A percentile compares a stretch with the other conserved stretches of the same genome.
These are phyloP conservation scores for Rhodotorula paludigena DNA, from an alignment of 768 basidiomycete genomes.

Conservation along the genomic window DNA sequence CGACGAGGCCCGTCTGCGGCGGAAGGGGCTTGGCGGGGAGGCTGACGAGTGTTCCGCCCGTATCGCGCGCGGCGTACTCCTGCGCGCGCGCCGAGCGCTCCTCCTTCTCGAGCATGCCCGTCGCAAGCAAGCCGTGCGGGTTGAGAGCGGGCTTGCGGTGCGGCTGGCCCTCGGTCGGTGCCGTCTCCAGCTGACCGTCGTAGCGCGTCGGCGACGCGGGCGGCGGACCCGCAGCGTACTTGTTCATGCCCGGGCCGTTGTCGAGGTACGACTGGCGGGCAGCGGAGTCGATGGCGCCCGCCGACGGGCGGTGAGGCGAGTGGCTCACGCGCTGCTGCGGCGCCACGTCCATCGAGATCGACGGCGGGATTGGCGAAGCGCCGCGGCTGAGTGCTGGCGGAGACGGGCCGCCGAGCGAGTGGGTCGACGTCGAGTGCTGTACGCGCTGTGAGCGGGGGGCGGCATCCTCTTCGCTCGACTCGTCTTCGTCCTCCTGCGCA, in stretches of 20 bases:
- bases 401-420: slow-evolving; percentile 9
- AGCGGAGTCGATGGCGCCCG: slow-evolving; percentile 1
- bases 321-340: background rate
- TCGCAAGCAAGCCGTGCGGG: slow-evolving; percentile 70
- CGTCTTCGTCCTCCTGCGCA: slow-evolving; percentile 38
- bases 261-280: slow-evolving; percentile 34
- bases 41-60: slow-evolving; percentile 84
- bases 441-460: background rate
- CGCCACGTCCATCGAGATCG: slow-evolving; percentile 2
- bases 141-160: slow-evolving; percentile 22
- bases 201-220: slow-evolving; percentile 9
- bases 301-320: slow-evolving; percentile 5
- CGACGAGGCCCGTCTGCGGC: slow-evolving; percentile 89
- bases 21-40: slow-evolving; percentile 93
- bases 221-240: slow-evolving; percentile 56
- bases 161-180: background rate
- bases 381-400: slow-evolving; percentile 4
- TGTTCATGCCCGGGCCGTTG: slow-evolving; percentile 55
- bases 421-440: background rate
- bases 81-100: slow-evolving; percentile 92
- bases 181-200: background rate
- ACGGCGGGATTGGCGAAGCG: slow-evolving; percentile 8
- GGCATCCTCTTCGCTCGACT: slow-evolving; percentile 36
- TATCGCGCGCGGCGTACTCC: slow-evolving; percentile 87
- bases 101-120: slow-evolving; percentile 90